A percentile compares a stretch with the other conserved stretches of the same genome.
phyloP scores from a whole-genome alignment of 1,284 basidiomycete genomes.

The Fomitopsis pinicola region DNA sequence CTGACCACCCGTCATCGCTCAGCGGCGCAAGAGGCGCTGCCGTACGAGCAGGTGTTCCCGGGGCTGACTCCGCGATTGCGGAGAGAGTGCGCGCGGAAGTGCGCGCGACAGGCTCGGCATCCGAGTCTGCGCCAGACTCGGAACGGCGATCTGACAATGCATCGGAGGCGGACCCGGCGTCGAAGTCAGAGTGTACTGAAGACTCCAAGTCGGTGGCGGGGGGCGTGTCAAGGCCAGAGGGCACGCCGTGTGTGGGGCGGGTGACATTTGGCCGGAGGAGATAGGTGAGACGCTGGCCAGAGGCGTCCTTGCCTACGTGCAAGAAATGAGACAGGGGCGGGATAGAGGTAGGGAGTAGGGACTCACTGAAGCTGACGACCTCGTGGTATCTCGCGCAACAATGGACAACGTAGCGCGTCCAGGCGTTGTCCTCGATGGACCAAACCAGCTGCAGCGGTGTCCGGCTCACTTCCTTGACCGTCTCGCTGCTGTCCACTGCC shows the following conservation, averaged over 20 bases:
- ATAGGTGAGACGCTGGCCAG: slow-evolving; percentile 64
- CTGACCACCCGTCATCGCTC: slow-evolving; percentile 24
- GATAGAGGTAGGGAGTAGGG: neutral
- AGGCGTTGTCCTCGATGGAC: slow-evolving; percentile 61
- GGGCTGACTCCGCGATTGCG: slow-evolving; percentile 23
- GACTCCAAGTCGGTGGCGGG: slow-evolving; percentile 56
- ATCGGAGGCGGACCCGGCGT: slow-evolving; percentile 43
- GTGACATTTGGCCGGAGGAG: slow-evolving; percentile 72
- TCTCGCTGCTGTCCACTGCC: slow-evolving; percentile 46
- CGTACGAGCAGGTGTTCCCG: slow-evolving; percentile 13
- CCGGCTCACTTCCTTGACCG: slow-evolving; percentile 59
- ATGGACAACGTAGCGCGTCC: slow-evolving; percentile 75
- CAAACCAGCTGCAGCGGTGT: slow-evolving; percentile 67
- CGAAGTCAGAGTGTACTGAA: slow-evolving; percentile 27
- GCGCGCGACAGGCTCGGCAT: slow-evolving; percentile 30
- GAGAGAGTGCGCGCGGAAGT: slow-evolving; percentile 30
- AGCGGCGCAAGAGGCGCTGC: slow-evolving; percentile 1
- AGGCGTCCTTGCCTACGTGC: slow-evolving; percentile 61
- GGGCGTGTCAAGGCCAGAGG: slow-evolving; percentile 56
- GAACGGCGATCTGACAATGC: slow-evolving; percentile 41
- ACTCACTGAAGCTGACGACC: slow-evolving; percentile 76
- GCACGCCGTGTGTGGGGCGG: slow-evolving; percentile 47
- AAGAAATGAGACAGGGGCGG: neutral
- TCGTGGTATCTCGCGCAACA: slow-evolving; percentile 77
- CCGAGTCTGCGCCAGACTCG: slow-evolving; percentile 39